Evolutionary conservation across 2,329 filamentous ascomycete species (phyloP).

Genomic region (Cryphonectria radicalis): DNA sequence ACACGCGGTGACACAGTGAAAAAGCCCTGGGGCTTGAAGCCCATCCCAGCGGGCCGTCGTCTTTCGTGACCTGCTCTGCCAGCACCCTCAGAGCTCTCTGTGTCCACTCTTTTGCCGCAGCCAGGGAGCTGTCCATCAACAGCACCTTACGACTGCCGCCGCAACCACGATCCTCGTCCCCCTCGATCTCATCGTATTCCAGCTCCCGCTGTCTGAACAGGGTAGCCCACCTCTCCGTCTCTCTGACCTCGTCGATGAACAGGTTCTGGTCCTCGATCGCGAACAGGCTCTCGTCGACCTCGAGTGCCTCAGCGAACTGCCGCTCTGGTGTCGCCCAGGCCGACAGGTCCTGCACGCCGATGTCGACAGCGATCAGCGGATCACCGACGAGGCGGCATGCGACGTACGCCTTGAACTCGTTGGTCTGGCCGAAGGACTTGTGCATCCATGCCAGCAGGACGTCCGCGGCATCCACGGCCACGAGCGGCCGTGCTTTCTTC

Average conservation of each 20-base stretch:
- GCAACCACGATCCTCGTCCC: conserved; percentile 26
- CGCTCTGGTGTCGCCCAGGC: conserved; percentile 35
- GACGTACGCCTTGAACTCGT: conserved; percentile 47
- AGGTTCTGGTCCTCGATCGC: conserved; percentile 91
- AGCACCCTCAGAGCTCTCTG: conserved; percentile 44
- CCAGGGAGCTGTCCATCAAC: conserved; percentile 30
- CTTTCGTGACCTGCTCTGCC: conserved; percentile 37
- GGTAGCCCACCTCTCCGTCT: conserved; percentile 70
- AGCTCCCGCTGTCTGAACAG: conserved; percentile 45
- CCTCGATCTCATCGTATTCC: conserved; percentile 29
- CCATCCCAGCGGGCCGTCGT: conserved; percentile 75
- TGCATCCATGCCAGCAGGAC: conserved; percentile 51
- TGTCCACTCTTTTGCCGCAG: conserved; percentile 52
- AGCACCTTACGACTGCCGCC: conserved; percentile 3
- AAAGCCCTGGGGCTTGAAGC: conserved; percentile 71
- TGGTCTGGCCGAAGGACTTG: conserved; percentile 39
- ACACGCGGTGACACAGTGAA: conserved; percentile 56
- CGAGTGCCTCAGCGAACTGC: conserved; percentile 51
- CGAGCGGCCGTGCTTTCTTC: conserved; percentile 39
- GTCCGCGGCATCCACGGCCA: conserved; percentile 52
- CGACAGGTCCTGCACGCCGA: conserved; percentile 23
- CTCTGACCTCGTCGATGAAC: conserved; percentile 82
- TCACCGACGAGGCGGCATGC: conserved; percentile 48
- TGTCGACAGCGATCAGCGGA: conserved; percentile 24
- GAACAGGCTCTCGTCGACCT: conserved; percentile 73